Evolutionary conservation across 148 eudicot species (phyloP).

Genomic region (Amaranthus hypochondriacus): DNA sequence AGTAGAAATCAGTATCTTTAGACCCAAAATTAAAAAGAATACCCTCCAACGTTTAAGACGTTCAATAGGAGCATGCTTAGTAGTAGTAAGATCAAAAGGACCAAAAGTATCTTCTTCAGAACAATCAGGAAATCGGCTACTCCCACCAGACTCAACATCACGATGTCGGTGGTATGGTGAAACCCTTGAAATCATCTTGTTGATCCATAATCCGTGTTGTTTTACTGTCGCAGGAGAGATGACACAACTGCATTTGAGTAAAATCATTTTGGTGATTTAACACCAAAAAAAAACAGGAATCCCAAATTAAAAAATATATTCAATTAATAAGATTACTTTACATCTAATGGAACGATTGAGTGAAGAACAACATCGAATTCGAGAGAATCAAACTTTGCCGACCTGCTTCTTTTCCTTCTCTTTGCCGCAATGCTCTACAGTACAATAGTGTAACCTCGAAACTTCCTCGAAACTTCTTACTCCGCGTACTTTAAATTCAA

Average conservation of each 20-base stretch:
- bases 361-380: too few relatives aligned
- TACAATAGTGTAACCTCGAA: too few relatives aligned
- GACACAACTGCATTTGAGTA: too few relatives aligned
- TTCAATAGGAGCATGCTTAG: conserved; percentile 69
- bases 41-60: conserved; percentile 86
- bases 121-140: conserved; percentile 1
- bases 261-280: too few relatives aligned
- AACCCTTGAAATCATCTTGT: conserved; percentile 17
- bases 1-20: neutral
- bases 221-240: conserved; percentile 11
- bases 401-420: neutral
- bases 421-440: neutral
- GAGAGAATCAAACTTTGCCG: neutral
- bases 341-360: too few relatives aligned
- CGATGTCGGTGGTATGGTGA: conserved; percentile 15
- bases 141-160: conserved; percentile 46
- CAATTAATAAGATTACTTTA: too few relatives aligned
- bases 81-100: conserved; percentile 63
- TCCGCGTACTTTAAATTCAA: too few relatives aligned
- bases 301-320: too few relatives aligned
- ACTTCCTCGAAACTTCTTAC: too few relatives aligned
- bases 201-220: neutral
- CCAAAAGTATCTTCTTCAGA: conserved; percentile 34
- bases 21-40: conserved; percentile 6
- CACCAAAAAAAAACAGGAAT: too few relatives aligned